A percentile compares a stretch with the other conserved stretches of the same genome.
Evolutionary conservation across 169 alveolate species (phyloP).

Genomic region (Blepharisma undulans): DNA sequence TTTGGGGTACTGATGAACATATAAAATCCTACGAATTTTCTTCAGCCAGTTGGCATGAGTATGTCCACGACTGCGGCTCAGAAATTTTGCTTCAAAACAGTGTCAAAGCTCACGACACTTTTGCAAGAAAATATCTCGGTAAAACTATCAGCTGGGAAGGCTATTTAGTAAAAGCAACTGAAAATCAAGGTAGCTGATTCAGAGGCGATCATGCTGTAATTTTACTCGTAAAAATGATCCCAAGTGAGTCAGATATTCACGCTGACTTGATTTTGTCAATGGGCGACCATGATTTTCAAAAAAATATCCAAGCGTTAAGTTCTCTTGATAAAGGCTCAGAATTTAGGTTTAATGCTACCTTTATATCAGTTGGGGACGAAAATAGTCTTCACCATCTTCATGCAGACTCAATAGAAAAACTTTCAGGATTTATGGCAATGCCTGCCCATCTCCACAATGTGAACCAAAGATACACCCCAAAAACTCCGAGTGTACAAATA

Average conservation of each 20-base stretch:
- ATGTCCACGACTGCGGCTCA: constrained; percentile 30
- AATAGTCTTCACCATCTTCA: constrained; percentile 24
- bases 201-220: constrained; percentile 42
- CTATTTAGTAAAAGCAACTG: constrained; percentile 20
- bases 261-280: constrained; percentile 37
- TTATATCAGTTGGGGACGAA: constrained; percentile 9
- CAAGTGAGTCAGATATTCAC: constrained; percentile 37
- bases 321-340: constrained; percentile 12
- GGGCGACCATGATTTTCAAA: constrained; percentile 10
- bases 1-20: neutral
- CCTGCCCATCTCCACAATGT: constrained; percentile 33
- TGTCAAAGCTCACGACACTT: neutral
- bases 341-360: constrained; percentile 35
- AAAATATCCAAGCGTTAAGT: neutral
- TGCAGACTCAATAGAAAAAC: neutral
- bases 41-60: constrained; percentile 31
- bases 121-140: neutral
- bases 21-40: neutral
- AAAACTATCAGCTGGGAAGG: constrained; percentile 38
- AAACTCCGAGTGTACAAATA: neutral
- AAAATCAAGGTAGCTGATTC: neutral
- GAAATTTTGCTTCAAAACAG: constrained; percentile 8
- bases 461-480: constrained; percentile 27
- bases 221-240: constrained; percentile 33
- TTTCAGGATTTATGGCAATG: constrained; percentile 28